These are phyloP conservation scores for Babesia bigemina DNA, from an alignment of 169 alveolate genomes.

Conservation along the genomic window DNA sequence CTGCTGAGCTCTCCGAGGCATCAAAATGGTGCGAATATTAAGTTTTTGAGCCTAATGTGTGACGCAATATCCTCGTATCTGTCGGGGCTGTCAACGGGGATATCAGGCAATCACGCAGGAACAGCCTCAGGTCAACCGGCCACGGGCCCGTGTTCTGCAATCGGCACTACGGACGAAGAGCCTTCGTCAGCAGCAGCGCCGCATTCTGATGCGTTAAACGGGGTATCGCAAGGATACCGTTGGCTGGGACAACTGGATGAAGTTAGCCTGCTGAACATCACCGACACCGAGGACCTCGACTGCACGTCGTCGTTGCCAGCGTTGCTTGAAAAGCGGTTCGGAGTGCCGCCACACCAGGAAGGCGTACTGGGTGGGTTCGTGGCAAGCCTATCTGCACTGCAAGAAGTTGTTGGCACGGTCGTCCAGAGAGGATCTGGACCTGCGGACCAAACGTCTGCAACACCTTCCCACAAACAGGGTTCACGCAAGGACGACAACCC, in stretches of 20 bases:
- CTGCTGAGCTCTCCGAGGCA: neutral
- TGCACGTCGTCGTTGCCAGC: neutral
- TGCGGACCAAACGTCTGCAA: neutral
- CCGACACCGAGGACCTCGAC: conserved; percentile 25
- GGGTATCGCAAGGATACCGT: neutral
- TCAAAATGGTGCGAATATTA: no score
- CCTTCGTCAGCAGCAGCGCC: neutral
- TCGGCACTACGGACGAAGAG: neutral
- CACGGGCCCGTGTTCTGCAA: no score
- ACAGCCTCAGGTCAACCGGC: no score
- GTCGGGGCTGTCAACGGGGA: neutral
- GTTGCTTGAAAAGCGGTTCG: conserved; percentile 2
- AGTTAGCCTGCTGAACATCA: conserved; percentile 1
- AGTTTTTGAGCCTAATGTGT: neutral
- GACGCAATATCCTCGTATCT: neutral
- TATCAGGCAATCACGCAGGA: neutral
- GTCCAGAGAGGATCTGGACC: neutral
- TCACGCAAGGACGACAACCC: neutral
- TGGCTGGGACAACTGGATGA: conserved; percentile 22
- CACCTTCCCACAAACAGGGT: no score
- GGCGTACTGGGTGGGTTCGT: neutral
- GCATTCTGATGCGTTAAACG: no score
- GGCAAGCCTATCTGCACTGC: neutral
- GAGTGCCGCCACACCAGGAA: no score
- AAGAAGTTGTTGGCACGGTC: neutral